Base-by-base conservation (phyloP, 192 early-diverging fungal genomes). In the Phycomyces nitens region DNA sequence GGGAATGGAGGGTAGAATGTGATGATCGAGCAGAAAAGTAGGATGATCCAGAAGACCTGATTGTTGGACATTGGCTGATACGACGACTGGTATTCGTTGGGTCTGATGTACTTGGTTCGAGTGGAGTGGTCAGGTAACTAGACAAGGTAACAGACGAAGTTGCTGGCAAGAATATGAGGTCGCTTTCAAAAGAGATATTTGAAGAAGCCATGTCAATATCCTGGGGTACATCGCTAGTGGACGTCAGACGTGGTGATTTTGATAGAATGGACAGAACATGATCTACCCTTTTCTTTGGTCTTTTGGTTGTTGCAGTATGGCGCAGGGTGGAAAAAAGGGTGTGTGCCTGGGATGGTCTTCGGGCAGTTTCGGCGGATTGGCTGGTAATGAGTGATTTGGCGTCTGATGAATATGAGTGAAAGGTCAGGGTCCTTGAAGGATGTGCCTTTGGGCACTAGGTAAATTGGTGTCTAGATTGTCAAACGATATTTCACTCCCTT, bases 11-110 rank as follows among this genome's bases (percentile, higher is more conserved):
- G 29, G 29, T 34, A 21, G 60, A 62, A 2, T 26, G 38, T 2
- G 60, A 21, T 7, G 60, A 62, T 34, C 49, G 26, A 6, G 60
- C 60, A 5, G 60, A 62, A 38, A 52, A 62, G 18, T 62, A 62
- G 3, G 29, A 62, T 9, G 60, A 52, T 8, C 52, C 60, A 5
- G 60, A 49, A 16, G 60, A 62, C 15, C 5, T 14, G 1, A 49
- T 26, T 22, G 29, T 34, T 7, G 29, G 29, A 34, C 29, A 34
- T 34, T 34, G 29, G 7, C 29, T 34, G 2, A 34, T 34, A 34
- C 29, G 29, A 34, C 29, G 29, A 7, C 29, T 34, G 7, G 29
- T 2, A 34, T 7, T 34, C 7, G 29, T 34, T 34, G 29, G 29
- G 2, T 34, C 29, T 34, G 29, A 49, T 39, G 34, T 52, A 24